phyloP scores from a whole-genome alignment of 139 green algal genomes.

The Gonium pectorale region DNA sequence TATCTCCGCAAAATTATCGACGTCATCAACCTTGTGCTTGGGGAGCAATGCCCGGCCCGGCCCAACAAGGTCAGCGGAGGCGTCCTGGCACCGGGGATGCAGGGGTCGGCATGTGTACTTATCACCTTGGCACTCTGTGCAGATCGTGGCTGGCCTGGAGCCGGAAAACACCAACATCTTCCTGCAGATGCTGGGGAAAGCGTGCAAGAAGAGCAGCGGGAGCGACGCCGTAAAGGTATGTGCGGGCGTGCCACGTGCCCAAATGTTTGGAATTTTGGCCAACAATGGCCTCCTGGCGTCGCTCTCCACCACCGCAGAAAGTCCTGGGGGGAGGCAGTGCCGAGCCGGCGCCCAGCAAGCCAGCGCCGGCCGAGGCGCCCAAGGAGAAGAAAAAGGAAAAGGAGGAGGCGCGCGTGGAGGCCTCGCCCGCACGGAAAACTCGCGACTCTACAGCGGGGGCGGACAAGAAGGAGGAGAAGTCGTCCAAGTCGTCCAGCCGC shows the following conservation, averaged over 20 bases:
- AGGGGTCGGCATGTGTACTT: too few species aligned
- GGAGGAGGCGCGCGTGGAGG: neutral
- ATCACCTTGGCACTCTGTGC: neutral
- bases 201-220: constrained; percentile 47
- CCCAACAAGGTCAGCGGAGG: constrained; percentile 78
- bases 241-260: too few species aligned
- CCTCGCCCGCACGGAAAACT: constrained; percentile 6
- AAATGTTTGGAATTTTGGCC: too few species aligned
- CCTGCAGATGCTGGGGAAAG: constrained; percentile 79
- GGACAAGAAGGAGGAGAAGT: constrained; percentile 7
- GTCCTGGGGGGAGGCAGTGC: constrained; percentile 16
- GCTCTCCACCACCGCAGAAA: constrained; percentile 10
- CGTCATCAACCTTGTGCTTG: constrained; percentile 63
- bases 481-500: constrained; percentile 7
- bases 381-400: constrained; percentile 18
- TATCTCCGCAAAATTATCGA: constrained; percentile 88
- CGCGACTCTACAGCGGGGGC: neutral
- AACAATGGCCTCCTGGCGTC: too few species aligned
- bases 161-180: constrained; percentile 88
- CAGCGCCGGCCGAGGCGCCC: constrained; percentile 20
- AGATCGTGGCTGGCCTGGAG: constrained; percentile 89
- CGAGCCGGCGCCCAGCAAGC: neutral
- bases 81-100: too few species aligned
- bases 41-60: constrained; percentile 70
- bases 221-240: constrained; percentile 60